phyloP scores from a whole-genome alignment of 1,139 yeast genomes.

The Magnusiomyces paraingens region DNA sequence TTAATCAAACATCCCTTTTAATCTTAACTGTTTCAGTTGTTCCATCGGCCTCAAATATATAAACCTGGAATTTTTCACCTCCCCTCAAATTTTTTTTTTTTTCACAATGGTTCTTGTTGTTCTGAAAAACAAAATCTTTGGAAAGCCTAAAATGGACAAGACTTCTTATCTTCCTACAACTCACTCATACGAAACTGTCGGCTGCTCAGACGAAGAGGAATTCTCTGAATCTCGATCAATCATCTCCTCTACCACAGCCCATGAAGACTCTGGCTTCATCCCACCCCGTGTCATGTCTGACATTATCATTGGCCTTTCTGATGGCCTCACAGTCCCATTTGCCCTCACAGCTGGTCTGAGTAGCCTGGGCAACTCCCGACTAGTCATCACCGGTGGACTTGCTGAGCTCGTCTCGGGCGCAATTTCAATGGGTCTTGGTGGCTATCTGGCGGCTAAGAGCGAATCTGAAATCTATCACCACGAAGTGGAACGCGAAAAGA shows the following conservation, averaged over 20 bases:
- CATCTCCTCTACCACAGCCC: constrained; percentile 15
- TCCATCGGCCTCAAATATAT: neutral
- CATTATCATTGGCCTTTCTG: constrained; percentile 70
- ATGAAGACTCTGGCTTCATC: constrained; percentile 20
- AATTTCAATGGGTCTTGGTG: constrained; percentile 80
- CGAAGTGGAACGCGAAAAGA: constrained; percentile 58
- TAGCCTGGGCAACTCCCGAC: constrained; percentile 62
- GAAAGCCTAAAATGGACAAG: constrained; percentile 14
- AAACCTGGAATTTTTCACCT: neutral
- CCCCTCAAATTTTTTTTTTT: neutral
- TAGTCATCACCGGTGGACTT: constrained; percentile 79
- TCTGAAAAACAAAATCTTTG: constrained; percentile 29
- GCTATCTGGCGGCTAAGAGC: constrained; percentile 73
- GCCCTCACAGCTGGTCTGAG: constrained; percentile 79
- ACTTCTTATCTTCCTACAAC: constrained; percentile 22
- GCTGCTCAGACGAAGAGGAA: constrained; percentile 14
- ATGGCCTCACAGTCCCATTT: constrained; percentile 79
- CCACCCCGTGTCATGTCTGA: constrained; percentile 67
- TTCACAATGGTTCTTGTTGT: constrained; percentile 29
- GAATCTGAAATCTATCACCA: constrained; percentile 47
- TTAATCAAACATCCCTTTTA: no score
- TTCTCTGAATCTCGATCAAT: neutral
- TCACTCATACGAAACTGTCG: constrained; percentile 22
- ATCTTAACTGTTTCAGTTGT: no score
- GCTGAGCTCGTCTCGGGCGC: constrained; percentile 84